These are phyloP conservation scores for Mychonastes homosphaera DNA, from an alignment of 139 green algal genomes.

Conservation along the genomic window DNA sequence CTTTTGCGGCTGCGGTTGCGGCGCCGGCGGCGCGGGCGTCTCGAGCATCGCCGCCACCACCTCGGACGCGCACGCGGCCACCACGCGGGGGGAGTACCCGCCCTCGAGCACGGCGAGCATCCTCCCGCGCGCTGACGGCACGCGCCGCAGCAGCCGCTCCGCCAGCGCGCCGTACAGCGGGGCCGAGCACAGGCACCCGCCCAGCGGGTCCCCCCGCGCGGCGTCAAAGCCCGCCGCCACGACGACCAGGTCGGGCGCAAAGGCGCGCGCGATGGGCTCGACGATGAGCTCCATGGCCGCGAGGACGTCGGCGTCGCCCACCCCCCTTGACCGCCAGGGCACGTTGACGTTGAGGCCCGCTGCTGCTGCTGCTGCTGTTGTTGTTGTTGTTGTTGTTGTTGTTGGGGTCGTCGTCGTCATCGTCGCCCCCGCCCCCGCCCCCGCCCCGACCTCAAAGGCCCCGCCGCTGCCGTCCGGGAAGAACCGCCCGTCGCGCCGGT, in stretches of 20 bases:
- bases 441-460: constrained; percentile 18
- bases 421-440: constrained; percentile 13
- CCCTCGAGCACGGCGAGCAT: constrained; percentile 56
- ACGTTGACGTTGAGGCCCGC: constrained; percentile 60
- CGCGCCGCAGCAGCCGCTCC: constrained; percentile 20
- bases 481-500: constrained; percentile 25
- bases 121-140: constrained; percentile 19
- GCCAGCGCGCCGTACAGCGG: constrained; percentile 53
- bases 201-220: constrained; percentile 41
- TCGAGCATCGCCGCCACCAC: constrained; percentile 9
- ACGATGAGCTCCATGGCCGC: constrained; percentile 58
- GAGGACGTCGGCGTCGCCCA: constrained; percentile 45
- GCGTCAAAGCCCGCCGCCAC: constrained; percentile 61
- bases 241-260: constrained; percentile 49
- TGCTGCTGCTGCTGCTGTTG: constrained; percentile 8
- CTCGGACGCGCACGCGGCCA: constrained; percentile 5
- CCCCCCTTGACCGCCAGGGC: constrained; percentile 40
- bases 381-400: too few species aligned
- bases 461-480: constrained; percentile 11
- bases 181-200: constrained; percentile 40
- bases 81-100: constrained; percentile 45
- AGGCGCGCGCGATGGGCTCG: constrained; percentile 51
- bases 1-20: neutral
- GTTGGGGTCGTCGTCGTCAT: too few species aligned
- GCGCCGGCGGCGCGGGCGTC: constrained; percentile 1